These are phyloP conservation scores for Blastomyces parvus DNA, from an alignment of 2,329 filamentous ascomycete genomes.

Conservation along the genomic window DNA sequence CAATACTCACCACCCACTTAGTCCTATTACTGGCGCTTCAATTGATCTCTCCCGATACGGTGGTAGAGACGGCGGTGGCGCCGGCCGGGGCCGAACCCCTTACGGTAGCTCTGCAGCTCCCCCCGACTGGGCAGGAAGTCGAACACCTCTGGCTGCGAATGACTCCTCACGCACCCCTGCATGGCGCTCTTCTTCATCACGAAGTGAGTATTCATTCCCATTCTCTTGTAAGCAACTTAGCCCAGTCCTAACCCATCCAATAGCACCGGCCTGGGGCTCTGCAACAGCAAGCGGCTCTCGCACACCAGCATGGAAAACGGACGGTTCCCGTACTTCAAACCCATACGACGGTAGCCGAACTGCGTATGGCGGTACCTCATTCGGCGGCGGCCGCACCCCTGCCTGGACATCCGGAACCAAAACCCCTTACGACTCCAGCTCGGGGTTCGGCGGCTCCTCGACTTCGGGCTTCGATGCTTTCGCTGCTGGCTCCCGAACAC, in stretches of 20 bases:
- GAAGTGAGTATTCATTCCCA: constrained; percentile 46
- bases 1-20: constrained; percentile 19
- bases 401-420: constrained; percentile 71
- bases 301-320: constrained; percentile 48
- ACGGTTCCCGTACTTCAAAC: constrained; percentile 43
- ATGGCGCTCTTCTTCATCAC: constrained; percentile 46
- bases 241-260: constrained; percentile 4
- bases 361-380: constrained; percentile 34
- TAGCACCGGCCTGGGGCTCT: constrained; percentile 36
- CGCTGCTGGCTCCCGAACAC: constrained; percentile 64
- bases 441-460: constrained; percentile 57
- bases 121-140: constrained; percentile 55
- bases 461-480: constrained; percentile 59
- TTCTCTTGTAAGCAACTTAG: neutral
- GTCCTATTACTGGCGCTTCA: constrained; percentile 59
- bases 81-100: constrained; percentile 40
- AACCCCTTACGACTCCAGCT: constrained; percentile 61
- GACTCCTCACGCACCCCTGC: constrained; percentile 63
- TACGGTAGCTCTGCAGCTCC: constrained; percentile 38
- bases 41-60: constrained; percentile 55
- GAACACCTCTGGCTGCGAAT: constrained; percentile 55
- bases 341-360: constrained; percentile 63
- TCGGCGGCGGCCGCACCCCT: constrained; percentile 57
- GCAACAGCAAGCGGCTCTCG: constrained; percentile 36
- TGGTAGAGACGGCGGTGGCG: constrained; percentile 37